Conservation (phyloP, 2,329 filamentous ascomycete genomes). For the Dothideomycetes sp. region DNA sequence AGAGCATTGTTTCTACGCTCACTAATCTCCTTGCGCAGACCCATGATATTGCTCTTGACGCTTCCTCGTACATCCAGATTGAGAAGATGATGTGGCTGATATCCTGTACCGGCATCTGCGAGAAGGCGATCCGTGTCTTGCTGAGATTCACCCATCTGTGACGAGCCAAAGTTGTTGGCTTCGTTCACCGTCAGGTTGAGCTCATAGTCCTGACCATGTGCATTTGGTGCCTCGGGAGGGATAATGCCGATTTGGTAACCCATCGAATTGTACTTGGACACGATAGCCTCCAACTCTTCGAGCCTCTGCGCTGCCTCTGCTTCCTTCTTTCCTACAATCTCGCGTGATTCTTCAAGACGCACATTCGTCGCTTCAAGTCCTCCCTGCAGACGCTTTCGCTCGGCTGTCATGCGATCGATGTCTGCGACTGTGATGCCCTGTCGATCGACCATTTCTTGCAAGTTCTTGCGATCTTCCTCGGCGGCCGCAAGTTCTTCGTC, state of each 20-base stretch:
- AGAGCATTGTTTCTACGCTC: slow-evolving; percentile 73
- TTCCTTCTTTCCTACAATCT: slow-evolving; percentile 75
- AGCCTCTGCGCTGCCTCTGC: slow-evolving; percentile 75
- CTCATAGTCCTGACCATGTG: slow-evolving; percentile 77
- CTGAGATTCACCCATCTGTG: slow-evolving; percentile 34
- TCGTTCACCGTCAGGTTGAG: slow-evolving; percentile 74
- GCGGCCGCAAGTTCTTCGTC: slow-evolving; percentile 65
- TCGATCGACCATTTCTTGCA: slow-evolving; percentile 82
- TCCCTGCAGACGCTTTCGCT: slow-evolving; percentile 86
- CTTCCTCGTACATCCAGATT: slow-evolving; percentile 80
- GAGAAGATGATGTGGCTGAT: slow-evolving; percentile 80
- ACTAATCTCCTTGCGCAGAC: slow-evolving; percentile 82
- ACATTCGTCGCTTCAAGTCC: slow-evolving; percentile 68
- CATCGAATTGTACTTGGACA: slow-evolving; percentile 86
- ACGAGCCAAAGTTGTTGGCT: slow-evolving; percentile 58
- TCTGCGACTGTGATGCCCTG: slow-evolving; percentile 95
- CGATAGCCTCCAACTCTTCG: slow-evolving; percentile 82
- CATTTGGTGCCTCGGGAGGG: slow-evolving; percentile 72
- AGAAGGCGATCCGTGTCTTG: slow-evolving; percentile 65
- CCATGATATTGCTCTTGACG: slow-evolving; percentile 68
- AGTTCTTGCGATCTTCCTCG: slow-evolving; percentile 67
- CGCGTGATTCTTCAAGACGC: slow-evolving; percentile 77
- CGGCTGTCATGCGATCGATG: slow-evolving; percentile 97
- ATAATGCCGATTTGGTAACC: slow-evolving; percentile 92
- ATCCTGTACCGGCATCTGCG: slow-evolving; percentile 72